Percentiles rank a stretch among this genome's conserved stretches.
Evolutionary conservation across 192 early-diverging fungal species (phyloP).

Genomic region (Dissophora globulifera): DNA sequence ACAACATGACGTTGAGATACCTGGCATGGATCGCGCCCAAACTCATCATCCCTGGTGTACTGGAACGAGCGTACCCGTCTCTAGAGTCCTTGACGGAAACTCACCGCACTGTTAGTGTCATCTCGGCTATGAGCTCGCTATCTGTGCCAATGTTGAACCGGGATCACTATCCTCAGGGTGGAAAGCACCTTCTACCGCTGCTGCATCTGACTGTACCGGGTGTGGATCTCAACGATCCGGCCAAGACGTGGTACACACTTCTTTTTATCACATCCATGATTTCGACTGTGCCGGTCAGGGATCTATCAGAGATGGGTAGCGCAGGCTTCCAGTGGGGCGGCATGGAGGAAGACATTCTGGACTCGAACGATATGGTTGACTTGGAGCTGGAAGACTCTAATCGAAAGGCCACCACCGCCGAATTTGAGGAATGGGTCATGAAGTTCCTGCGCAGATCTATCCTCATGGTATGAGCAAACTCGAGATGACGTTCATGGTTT

Average conservation of each 20-base stretch:
- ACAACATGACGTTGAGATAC: conserved; percentile 72
- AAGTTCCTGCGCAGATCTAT: conserved; percentile 85
- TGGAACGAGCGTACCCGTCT: conserved; percentile 89
- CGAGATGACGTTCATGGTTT: background rate
- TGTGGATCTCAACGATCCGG: conserved; percentile 93
- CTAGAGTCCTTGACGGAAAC: conserved; percentile 88
- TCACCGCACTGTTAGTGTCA: conserved; percentile 87
- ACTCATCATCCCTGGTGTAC: conserved; percentile 80
- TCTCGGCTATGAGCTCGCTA: conserved; percentile 77
- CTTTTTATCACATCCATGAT: conserved; percentile 75
- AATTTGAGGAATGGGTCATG: conserved; percentile 90
- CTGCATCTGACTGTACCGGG: conserved; percentile 87
- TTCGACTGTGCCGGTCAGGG: conserved; percentile 72
- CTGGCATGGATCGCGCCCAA: conserved; percentile 76
- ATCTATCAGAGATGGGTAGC: conserved; percentile 63
- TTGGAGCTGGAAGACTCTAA: conserved; percentile 75
- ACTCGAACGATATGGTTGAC: conserved; percentile 57
- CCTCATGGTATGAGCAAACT: conserved; percentile 64
- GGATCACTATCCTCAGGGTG: conserved; percentile 85
- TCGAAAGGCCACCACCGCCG: conserved; percentile 75
- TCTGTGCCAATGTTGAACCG: conserved; percentile 79
- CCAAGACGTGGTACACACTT: conserved; percentile 79
- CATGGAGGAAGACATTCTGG: conserved; percentile 58
- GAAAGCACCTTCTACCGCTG: conserved; percentile 80
- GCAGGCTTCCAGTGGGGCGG: conserved; percentile 53